Evolutionary conservation across 345 rosid genomes (phyloP).

Genomic region (Citrus australasica): DNA sequence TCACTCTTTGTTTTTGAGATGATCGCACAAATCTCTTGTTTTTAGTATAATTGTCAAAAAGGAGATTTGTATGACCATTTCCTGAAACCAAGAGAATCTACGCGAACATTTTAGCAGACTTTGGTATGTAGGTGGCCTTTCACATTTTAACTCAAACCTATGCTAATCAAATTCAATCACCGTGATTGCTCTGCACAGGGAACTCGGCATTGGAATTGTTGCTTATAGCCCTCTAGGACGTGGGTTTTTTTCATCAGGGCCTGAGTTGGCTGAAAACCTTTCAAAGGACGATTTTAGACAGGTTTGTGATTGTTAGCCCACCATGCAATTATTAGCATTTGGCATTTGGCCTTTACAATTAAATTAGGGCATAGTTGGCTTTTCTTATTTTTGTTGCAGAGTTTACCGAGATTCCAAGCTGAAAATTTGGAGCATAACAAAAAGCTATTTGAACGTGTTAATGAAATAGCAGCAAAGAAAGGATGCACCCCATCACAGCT

Average conservation of each 20-base stretch:
- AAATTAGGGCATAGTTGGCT: too few relatives aligned
- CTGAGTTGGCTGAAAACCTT: conserved; percentile 43
- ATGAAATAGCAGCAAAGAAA: conserved; percentile 43
- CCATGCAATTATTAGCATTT: neutral
- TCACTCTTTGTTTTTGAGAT: too few relatives aligned
- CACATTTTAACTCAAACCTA: too few relatives aligned
- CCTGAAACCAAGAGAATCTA: too few relatives aligned
- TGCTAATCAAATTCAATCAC: too few relatives aligned
- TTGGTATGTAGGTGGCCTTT: too few relatives aligned
- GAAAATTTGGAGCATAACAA: conserved; percentile 57
- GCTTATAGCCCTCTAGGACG: conserved; percentile 69
- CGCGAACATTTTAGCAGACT: too few relatives aligned
- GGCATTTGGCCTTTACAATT: too few relatives aligned
- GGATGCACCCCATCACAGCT: conserved; percentile 60
- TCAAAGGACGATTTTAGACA: conserved; percentile 35
- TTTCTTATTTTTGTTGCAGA: too few relatives aligned
- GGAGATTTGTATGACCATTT: too few relatives aligned
- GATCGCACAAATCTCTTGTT: too few relatives aligned
- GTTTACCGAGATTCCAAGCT: conserved; percentile 20
- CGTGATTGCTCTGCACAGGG: conserved; percentile 30
- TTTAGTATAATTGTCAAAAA: too few relatives aligned
- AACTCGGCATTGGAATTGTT: conserved; percentile 75
- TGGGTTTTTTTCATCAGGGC: conserved; percentile 58
- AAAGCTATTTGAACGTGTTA: conserved; percentile 38
- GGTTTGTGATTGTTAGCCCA: conserved; percentile 18